A percentile compares a stretch with the other conserved stretches of the same genome.
phyloP scores from a whole-genome alignment of 805 yeast species.

The Starmerella tilneyi region DNA sequence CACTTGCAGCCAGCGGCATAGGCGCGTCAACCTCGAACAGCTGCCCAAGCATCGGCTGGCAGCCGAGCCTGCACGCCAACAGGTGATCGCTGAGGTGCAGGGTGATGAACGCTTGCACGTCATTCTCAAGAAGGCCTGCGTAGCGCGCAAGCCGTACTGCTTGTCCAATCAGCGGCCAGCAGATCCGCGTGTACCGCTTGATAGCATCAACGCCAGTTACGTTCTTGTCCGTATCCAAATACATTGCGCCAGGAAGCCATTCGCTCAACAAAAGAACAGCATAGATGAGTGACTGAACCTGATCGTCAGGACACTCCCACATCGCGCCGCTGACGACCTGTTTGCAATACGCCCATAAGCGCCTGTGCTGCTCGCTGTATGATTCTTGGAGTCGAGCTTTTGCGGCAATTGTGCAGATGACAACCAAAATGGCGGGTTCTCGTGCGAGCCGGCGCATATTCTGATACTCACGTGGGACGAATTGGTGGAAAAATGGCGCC shows the following conservation, averaged over 20 bases:
- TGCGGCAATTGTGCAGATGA: conserved; percentile 10
- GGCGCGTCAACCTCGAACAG: conserved; percentile 36
- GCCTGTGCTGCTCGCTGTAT: conserved; percentile 7
- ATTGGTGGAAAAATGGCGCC: conserved; percentile 10
- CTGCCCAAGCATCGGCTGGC: conserved; percentile 56
- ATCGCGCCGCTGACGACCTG: conserved; percentile 3
- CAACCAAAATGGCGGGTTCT: conserved; percentile 13
- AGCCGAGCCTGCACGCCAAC: conserved; percentile 69
- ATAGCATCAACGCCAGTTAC: background rate
- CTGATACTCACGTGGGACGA: conserved; percentile 12
- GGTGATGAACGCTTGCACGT: conserved; percentile 66
- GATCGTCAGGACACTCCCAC: conserved; percentile 12
- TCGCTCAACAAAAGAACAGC: conserved; percentile 69
- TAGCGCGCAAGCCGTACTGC: conserved; percentile 81
- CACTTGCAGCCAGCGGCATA: background rate
- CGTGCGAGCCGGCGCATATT: conserved; percentile 9
- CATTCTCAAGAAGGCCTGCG: conserved; percentile 65
- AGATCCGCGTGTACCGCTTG: conserved; percentile 44
- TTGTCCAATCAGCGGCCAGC: conserved; percentile 87
- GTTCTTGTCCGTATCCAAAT: background rate
- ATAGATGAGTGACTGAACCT: conserved; percentile 11
- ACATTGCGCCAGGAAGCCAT: conserved; percentile 44
- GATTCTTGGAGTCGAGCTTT: conserved; percentile 4
- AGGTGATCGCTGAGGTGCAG: conserved; percentile 76
- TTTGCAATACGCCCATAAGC: conserved; percentile 12